Base-by-base conservation (phyloP, 768 basidiomycete genomes). In the Mycena galopus region DNA sequence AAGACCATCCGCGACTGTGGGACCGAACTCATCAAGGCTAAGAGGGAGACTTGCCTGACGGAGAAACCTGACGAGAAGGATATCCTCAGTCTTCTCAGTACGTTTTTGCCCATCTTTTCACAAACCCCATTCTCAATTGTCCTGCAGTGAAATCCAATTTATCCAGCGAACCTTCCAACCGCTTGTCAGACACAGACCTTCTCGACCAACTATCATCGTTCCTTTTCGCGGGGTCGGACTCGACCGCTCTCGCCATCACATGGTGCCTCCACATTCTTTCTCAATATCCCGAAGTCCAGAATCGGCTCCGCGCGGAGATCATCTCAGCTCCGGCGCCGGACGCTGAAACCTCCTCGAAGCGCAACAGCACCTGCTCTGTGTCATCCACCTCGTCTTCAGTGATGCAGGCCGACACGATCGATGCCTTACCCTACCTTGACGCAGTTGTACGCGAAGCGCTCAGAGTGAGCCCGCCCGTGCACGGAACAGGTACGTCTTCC, bases 171-270 rank as follows among this genome's bases (percentile, higher is more conserved):
- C 74, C 83, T 5, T 81, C 84, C 8, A 82, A 84, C 71, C 83
- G 85, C 19, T 78, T 93, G 59, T 85, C 89, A n/a, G 92, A 93
- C 72, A 77, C 85, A 32, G 91, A 91, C 59, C 81, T 92, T n/a
- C 81, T 91, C 10, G 88, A 89, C 71, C 90, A 91, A 78, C 88
- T 91, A 74, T 87, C 88, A n/a, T 90, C 90, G 33, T 88, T 92
- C 79, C 83, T 92, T 67, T 88, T 91, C 50, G 90, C 87, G 3
- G 92, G 92, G 16, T 89, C 91, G 29, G 91, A 92, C 75, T 86
- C 90, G 3, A 88, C 89, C 33, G 84, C 89, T 8, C 82, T 90
- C 10, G 86, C 89, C 23, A 81, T 92, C 29, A 82, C 89, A 8
- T 93, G 90, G 89, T 88, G 87, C 65, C 79, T 92, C 1, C 86